Percentiles rank a stretch among this genome's conserved stretches.
These are phyloP conservation scores for Apiotrichum gracile DNA, from an alignment of 1,284 basidiomycete genomes.

Conservation along the genomic window DNA sequence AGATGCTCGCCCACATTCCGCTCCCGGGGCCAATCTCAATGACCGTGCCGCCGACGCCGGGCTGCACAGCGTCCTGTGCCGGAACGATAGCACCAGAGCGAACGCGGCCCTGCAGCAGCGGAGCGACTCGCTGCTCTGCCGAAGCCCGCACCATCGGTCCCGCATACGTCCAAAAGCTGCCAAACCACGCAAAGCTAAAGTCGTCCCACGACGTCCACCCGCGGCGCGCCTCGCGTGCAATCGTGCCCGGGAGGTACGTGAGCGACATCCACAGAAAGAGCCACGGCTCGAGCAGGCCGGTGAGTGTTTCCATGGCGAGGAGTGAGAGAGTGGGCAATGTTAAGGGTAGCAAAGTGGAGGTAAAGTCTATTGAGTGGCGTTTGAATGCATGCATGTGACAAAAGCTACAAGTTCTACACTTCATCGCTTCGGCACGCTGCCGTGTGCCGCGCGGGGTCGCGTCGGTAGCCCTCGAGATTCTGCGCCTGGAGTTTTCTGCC, in stretches of 20 bases:
- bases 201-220: not conserved
- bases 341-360: no score
- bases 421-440: not conserved
- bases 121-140: constrained; percentile 8
- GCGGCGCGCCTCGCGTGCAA: no score
- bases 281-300: constrained; percentile 8
- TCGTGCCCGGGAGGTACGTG: constrained; percentile 7
- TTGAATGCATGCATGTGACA: no score
- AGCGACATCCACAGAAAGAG: constrained; percentile 6
- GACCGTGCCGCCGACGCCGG: constrained; percentile 10
- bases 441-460: not conserved
- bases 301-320: no score
- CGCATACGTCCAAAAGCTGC: constrained; percentile 5
- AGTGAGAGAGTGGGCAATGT: no score
- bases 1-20: constrained; percentile 16
- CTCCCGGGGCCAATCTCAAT: constrained; percentile 16
- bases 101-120: constrained; percentile 15
- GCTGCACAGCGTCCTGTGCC: not conserved
- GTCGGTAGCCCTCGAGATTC: not conserved
- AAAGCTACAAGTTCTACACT: not conserved
- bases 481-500: not conserved
- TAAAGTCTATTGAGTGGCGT: no score
- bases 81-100: constrained; percentile 3
- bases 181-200: constrained; percentile 15
- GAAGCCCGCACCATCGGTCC: constrained; percentile 7